These are phyloP conservation scores for Solanum gandarillasii DNA, from an alignment of 257 asterid genomes.

Conservation along the genomic window DNA sequence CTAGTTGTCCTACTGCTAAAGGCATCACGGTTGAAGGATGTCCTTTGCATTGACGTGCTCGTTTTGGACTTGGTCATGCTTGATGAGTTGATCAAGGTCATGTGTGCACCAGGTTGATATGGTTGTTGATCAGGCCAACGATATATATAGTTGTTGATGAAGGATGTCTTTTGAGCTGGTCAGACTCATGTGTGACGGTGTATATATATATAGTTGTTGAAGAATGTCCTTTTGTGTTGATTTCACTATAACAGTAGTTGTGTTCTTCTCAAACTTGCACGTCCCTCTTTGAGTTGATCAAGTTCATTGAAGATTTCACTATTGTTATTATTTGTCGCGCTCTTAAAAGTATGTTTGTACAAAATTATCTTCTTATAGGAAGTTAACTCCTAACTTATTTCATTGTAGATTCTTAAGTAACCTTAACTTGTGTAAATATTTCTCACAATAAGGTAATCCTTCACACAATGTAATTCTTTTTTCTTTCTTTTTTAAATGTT, in stretches of 20 bases:
- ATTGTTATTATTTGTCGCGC: not conserved
- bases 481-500: no score
- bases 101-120: not conserved
- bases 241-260: not conserved
- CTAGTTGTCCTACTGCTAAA: not conserved
- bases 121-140: not conserved
- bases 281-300: not conserved
- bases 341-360: not conserved
- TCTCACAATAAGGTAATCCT: not conserved
- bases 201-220: not conserved
- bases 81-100: not conserved
- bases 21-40: not conserved
- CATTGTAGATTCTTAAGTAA: not conserved
- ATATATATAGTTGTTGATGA: not conserved
- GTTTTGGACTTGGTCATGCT: not conserved
- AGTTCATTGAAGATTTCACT: not conserved
- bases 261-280: not conserved
- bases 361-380: not conserved
- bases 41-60: not conserved
- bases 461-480: not conserved
- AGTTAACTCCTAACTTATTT: not conserved
- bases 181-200: not conserved
- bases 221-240: not conserved
- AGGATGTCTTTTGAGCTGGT: not conserved
- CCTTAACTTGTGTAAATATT: not conserved